Percentiles rank a stretch among this genome's conserved stretches.
Conservation (phyloP, 2,329 filamentous ascomycete genomes). For the Ascochyta lentis region DNA sequence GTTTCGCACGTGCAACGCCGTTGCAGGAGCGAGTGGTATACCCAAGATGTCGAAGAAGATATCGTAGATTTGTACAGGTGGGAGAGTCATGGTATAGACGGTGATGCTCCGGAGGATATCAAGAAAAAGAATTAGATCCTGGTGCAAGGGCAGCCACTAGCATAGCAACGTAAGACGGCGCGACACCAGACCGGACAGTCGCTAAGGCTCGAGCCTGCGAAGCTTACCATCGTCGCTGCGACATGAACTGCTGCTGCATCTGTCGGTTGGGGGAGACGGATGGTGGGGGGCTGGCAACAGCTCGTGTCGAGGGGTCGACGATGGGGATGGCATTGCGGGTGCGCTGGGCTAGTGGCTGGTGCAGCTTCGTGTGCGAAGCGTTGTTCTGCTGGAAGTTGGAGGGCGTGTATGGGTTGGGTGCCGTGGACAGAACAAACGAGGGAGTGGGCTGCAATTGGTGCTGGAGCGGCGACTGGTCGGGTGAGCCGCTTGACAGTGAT, state of each 20-base stretch:
- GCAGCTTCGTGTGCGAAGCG: slow-evolving; percentile 74
- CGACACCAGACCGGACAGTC: slow-evolving; percentile 43
- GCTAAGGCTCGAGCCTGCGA: slow-evolving; percentile 42
- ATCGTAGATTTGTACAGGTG: slow-evolving; percentile 52
- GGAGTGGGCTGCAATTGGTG: slow-evolving; percentile 77
- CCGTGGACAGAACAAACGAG: slow-evolving; percentile 72
- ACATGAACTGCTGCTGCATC: slow-evolving; percentile 61
- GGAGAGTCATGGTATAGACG: slow-evolving; percentile 49
- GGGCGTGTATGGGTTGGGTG: slow-evolving; percentile 62
- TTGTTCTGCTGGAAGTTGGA: slow-evolving; percentile 65
- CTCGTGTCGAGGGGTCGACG: slow-evolving; percentile 91
- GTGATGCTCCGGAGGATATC: slow-evolving; percentile 51
- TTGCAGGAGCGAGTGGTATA: slow-evolving; percentile 51
- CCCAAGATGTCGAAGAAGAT: slow-evolving; percentile 50
- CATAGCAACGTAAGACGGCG: slow-evolving; percentile 48
- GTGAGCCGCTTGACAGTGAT: slow-evolving; percentile 92
- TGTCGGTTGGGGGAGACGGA: slow-evolving; percentile 70
- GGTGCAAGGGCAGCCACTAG: slow-evolving; percentile 47
- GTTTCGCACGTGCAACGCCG: slow-evolving; percentile 50
- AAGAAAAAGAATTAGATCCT: slow-evolving; percentile 47
- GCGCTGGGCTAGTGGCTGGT: slow-evolving; percentile 88
- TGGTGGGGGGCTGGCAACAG: slow-evolving; percentile 87
- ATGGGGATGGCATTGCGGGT: slow-evolving; percentile 96
- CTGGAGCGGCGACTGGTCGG: slow-evolving; percentile 88
- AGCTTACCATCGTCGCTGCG: slow-evolving; percentile 56